Evolutionary conservation across 768 basidiomycete species (phyloP).

Genomic region (Hygrocybe coccinea): DNA sequence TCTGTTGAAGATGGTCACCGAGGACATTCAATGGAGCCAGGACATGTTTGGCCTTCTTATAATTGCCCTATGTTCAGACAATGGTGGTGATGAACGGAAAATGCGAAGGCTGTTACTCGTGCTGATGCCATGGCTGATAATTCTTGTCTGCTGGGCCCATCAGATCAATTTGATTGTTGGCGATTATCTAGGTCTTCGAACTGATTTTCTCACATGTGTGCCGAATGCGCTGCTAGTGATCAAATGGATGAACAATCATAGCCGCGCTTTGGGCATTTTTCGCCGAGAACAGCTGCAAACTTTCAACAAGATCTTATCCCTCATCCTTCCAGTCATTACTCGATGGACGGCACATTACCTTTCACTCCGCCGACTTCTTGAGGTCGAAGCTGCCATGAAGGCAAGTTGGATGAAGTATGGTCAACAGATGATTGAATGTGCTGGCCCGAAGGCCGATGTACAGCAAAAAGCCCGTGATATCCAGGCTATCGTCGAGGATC

Average conservation of each 20-base stretch:
- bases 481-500: too few relatives aligned
- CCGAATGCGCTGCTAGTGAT: slow-evolving; percentile 3
- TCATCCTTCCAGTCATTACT: slow-evolving; percentile 16
- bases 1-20: slow-evolving; percentile 18
- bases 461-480: slow-evolving; percentile 9
- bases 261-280: slow-evolving; percentile 19
- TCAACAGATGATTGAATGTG: slow-evolving; percentile 7
- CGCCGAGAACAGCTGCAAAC: slow-evolving; percentile 10
- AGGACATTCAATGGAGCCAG: slow-evolving; percentile 20
- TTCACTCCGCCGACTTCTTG: slow-evolving; percentile 10
- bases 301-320: slow-evolving; percentile 17
- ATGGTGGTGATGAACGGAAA: slow-evolving; percentile 20
- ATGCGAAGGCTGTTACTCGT: slow-evolving; percentile 7
- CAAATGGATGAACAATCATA: slow-evolving; percentile 29
- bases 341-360: slow-evolving; percentile 18
- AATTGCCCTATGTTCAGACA: slow-evolving; percentile 23
- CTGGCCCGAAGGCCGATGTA: slow-evolving; percentile 7
- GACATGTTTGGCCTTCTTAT: slow-evolving; percentile 11
- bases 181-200: slow-evolving; percentile 12
- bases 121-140: slow-evolving; percentile 15
- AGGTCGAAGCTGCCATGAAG: slow-evolving; percentile 10
- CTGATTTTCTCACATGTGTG: slow-evolving; percentile 15
- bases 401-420: slow-evolving; percentile 3
- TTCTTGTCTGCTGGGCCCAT: slow-evolving; percentile 22
- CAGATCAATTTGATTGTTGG: slow-evolving; percentile 27